Base-by-base conservation (phyloP, 495 filamentous ascomycete species). In the Penicillium paradoxum region DNA sequence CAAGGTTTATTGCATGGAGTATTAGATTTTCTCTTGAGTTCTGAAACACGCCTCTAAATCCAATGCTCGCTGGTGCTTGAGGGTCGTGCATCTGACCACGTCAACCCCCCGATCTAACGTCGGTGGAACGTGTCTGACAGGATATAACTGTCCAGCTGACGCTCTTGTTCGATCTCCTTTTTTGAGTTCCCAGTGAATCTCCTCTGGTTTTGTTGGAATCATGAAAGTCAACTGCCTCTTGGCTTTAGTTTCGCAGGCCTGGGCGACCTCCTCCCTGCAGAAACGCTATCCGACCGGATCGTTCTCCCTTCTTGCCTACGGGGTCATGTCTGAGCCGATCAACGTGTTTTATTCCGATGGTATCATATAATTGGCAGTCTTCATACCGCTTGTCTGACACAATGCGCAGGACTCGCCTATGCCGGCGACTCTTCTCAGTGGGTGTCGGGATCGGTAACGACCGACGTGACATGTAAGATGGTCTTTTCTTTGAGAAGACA, bases 301-400 rank as follows among this genome's bases (percentile, higher is more conserved):
- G 6, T 64, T 64, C 39, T 48, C 44, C 4, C 37, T 64, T 24
- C 22, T 61, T 32, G 61, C 61, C 14, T 64, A 64, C 19, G 53
- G 53, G 14, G 30, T 58, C 6, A 50, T 27, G 0, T 34, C 42
- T 5, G 17, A 19, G 3, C 34, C 17, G 11, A 30, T 61, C 14
- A 41, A 46, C 3, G 37, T 63, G 0, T 63, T 65, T 21, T 65
- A 60, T 19, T 59, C 63, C 0, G 63, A 65, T 24, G 63, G 63
- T 63, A 45, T 15, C n/a, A 30, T 22, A 10, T 8, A 14, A 27
- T 39, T 19, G 14, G 1, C 42, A 48, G 11, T 27, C 17, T 4
- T 22, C 38, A 22, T 18, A 17, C 8, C 8, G 21, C 22, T 25
- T 14, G 29, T 39, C 21, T 37, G 33, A 53, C 34, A 0, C 17